phyloP scores from a whole-genome alignment of 805 yeast genomes.

The Lipomyces spencermartinsiae region DNA sequence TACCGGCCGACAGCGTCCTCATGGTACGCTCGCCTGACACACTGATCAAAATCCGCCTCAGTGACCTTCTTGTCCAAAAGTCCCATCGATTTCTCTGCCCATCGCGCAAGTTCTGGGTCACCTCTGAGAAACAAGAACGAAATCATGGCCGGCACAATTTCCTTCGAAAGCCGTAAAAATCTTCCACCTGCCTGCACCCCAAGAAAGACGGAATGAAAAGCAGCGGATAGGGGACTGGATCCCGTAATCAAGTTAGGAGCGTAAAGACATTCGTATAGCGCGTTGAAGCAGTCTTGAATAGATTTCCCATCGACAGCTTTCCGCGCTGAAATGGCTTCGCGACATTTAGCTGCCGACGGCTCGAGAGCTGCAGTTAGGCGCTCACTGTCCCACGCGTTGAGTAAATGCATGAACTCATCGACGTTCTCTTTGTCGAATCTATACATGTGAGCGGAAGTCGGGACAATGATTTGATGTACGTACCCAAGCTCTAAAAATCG shows the following conservation, averaged over 20 bases:
- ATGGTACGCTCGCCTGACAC: constrained; percentile 25
- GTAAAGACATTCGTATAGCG: constrained; percentile 40
- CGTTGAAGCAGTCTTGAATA: constrained; percentile 36
- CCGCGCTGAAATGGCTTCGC: constrained; percentile 13
- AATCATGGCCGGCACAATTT: constrained; percentile 41
- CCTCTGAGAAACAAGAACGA: constrained; percentile 32
- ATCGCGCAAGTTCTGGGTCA: constrained; percentile 29
- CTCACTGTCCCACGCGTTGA: constrained; percentile 34
- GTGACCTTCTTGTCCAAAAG: constrained; percentile 16
- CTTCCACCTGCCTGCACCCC: constrained; percentile 40
- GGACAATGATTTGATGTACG: background rate
- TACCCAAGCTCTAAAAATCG: constrained; percentile 33
- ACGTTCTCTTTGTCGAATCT: constrained; percentile 34
- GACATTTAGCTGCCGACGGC: constrained; percentile 32
- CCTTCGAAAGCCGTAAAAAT: constrained; percentile 37
- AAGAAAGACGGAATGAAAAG: constrained; percentile 31
- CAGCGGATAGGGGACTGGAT: constrained; percentile 19
- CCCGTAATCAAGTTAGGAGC: constrained; percentile 33
- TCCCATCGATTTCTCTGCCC: constrained; percentile 39
- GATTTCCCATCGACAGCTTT: constrained; percentile 20
- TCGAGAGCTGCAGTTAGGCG: constrained; percentile 27
- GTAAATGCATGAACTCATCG: constrained; percentile 29
- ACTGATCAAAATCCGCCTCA: constrained; percentile 31
- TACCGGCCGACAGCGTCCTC: constrained; percentile 19
- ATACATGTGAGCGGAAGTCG: background rate